Percentiles rank a stretch among this genome's conserved stretches.
Evolutionary conservation across 306 rosid genomes (phyloP).

Genomic region (Fagus sylvatica): DNA sequence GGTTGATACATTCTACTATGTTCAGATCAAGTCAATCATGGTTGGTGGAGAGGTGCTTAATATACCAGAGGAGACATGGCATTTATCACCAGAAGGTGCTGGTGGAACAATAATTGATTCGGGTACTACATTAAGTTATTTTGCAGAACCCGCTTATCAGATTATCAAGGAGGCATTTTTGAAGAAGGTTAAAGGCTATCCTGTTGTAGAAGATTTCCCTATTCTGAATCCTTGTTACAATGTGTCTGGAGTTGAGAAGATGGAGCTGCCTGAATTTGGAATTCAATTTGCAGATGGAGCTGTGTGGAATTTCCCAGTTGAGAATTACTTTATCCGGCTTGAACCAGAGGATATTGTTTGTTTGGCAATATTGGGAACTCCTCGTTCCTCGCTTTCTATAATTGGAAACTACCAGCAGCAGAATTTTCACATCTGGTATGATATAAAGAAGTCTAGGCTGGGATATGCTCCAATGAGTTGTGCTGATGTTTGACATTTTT

Average conservation of each 20-base stretch:
- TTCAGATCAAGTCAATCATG: constrained; percentile 63
- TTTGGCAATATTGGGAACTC: constrained; percentile 81
- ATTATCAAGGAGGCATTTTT: constrained; percentile 65
- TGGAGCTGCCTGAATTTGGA: constrained; percentile 81
- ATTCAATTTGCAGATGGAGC: constrained; percentile 79
- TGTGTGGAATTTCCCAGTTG: constrained; percentile 86
- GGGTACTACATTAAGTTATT: constrained; percentile 91
- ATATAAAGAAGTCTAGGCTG: constrained; percentile 78
- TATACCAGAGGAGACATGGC: constrained; percentile 82
- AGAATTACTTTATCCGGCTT: constrained; percentile 82
- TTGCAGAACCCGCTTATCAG: constrained; percentile 80
- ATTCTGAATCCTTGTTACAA: constrained; percentile 84
- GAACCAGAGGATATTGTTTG: constrained; percentile 67
- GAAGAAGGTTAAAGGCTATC: constrained; percentile 61
- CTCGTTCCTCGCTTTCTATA: constrained; percentile 67
- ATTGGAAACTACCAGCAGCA: constrained; percentile 99
- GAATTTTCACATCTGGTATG: constrained; percentile 85
- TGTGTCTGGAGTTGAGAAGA: constrained; percentile 73
- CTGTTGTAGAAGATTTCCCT: constrained; percentile 54
- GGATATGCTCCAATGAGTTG: constrained; percentile 91
- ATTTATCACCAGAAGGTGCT: constrained; percentile 55
- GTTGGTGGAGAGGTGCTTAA: constrained; percentile 64
- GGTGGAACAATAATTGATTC: constrained; percentile 98
- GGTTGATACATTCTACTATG: constrained; percentile 86
- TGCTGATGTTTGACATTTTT: constrained; percentile 61